phyloP scores from a whole-genome alignment of 352 stramenopile genomes.

The Blastocystis sp. region DNA sequence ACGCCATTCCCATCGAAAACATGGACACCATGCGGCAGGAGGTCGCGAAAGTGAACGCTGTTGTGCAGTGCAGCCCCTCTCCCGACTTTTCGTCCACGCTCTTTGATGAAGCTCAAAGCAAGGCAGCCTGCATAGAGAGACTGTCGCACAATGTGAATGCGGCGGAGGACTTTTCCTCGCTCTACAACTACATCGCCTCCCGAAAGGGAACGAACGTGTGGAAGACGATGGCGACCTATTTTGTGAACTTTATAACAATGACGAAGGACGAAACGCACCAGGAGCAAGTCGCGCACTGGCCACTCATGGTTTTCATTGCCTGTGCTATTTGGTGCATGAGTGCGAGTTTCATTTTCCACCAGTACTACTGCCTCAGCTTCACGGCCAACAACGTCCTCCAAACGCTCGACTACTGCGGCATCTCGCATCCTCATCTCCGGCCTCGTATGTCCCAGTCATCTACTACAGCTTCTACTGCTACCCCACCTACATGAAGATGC shows the following conservation, averaged over 20 bases:
- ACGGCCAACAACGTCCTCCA: conserved; percentile 59
- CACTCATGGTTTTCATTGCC: conserved; percentile 57
- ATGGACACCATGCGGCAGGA: conserved; percentile 33
- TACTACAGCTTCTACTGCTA: conserved; percentile 69
- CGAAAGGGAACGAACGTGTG: not conserved
- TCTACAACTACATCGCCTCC: conserved; percentile 50
- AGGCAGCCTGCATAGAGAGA: conserved; percentile 30
- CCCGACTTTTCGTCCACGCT: not conserved
- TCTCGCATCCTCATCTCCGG: conserved; percentile 67
- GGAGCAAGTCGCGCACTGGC: conserved; percentile 42
- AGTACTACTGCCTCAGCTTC: conserved; percentile 48
- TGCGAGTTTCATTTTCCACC: conserved; percentile 57
- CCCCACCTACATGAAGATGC: conserved; percentile 28
- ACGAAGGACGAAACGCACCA: not conserved
- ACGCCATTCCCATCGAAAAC: conserved; percentile 66
- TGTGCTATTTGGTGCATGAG: conserved; percentile 65
- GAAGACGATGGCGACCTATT: conserved; percentile 19
- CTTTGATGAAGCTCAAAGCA: conserved; percentile 60
- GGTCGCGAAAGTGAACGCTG: conserved; percentile 17
- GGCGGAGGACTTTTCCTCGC: conserved; percentile 49
- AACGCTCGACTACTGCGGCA: conserved; percentile 68
- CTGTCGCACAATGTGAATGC: conserved; percentile 22
- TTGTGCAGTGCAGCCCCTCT: not conserved
- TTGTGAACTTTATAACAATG: conserved; percentile 3
- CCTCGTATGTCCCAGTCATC: conserved; percentile 67